A percentile compares a stretch with the other conserved stretches of the same genome.
phyloP scores from a whole-genome alignment of 805 yeast species.

The Metschnikowia baotianmanensis region DNA sequence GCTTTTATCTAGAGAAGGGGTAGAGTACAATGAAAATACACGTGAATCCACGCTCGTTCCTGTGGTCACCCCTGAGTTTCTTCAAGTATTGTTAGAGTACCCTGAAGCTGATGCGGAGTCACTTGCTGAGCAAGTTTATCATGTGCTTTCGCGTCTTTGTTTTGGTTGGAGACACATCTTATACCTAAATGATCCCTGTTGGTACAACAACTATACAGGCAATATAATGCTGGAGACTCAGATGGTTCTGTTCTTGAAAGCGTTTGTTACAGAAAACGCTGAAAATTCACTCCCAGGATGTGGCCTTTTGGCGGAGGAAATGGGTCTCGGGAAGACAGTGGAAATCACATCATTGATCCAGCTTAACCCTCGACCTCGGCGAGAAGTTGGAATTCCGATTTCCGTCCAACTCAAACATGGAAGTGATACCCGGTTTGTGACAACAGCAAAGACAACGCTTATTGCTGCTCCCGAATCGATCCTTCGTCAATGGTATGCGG shows the following conservation, averaged over 20 bases:
- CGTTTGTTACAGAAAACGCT: constrained; percentile 24
- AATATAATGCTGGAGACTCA: constrained; percentile 37
- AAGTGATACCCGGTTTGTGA: constrained; percentile 43
- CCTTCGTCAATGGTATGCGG: constrained; percentile 81
- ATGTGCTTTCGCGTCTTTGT: constrained; percentile 39
- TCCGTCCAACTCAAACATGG: constrained; percentile 32
- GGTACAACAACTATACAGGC: constrained; percentile 53
- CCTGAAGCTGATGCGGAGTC: constrained; percentile 10
- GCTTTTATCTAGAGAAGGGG: constrained; percentile 54
- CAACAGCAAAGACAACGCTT: constrained; percentile 65
- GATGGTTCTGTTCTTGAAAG: constrained; percentile 25
- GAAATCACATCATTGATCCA: constrained; percentile 70
- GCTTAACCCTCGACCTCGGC: constrained; percentile 53
- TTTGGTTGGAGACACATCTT: constrained; percentile 51
- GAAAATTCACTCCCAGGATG: constrained; percentile 41
- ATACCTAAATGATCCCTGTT: constrained; percentile 21
- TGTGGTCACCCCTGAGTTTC: constrained; percentile 17
- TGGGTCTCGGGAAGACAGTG: constrained; percentile 96
- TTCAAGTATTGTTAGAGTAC: constrained; percentile 2
- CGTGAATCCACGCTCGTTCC: constrained; percentile 22
- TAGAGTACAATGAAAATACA: constrained; percentile 28
- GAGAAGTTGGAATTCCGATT: constrained; percentile 31
- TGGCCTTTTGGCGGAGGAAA: constrained; percentile 87
- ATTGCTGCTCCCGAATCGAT: constrained; percentile 87
- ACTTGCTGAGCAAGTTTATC: constrained; percentile 24